These are phyloP conservation scores for Syzygium malaccense DNA, from an alignment of 441 rosid genomes.

Conservation along the genomic window DNA sequence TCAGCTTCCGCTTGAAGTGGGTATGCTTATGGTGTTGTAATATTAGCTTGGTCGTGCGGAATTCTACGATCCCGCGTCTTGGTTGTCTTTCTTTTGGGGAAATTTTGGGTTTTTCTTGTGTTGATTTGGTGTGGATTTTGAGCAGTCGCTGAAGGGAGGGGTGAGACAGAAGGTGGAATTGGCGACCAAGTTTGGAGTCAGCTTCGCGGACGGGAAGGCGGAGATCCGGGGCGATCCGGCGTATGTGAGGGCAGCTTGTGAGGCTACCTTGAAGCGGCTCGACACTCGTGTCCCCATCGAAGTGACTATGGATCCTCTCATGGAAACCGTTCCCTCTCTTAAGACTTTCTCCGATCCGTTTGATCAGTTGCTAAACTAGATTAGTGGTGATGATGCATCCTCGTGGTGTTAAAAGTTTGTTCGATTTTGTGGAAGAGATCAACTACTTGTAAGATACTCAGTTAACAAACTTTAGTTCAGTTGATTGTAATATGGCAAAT, in stretches of 20 bases:
- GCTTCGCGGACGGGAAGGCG: neutral
- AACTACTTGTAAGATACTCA: neutral
- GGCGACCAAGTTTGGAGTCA: neutral
- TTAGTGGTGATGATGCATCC: no score
- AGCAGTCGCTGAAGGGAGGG: neutral
- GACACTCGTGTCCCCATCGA: no score
- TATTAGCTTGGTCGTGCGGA: no score
- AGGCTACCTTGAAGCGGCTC: no score
- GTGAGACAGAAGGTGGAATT: neutral
- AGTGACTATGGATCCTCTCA: no score
- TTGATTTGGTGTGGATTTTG: neutral
- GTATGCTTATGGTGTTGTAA: neutral
- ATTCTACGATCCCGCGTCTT: neutral
- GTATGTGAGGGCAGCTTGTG: no score
- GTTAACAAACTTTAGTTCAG: neutral
- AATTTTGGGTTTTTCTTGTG: no score
- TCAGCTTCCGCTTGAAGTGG: neutral
- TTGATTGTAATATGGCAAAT: neutral
- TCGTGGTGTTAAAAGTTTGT: no score
- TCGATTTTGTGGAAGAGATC: neutral
- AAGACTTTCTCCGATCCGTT: no score
- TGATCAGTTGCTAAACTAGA: no score
- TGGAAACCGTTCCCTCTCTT: no score
- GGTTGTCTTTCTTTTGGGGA: neutral
- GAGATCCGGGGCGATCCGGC: no score